phyloP scores from a whole-genome alignment of 73 alveolate genomes.

The Blepharisma japonicum region DNA sequence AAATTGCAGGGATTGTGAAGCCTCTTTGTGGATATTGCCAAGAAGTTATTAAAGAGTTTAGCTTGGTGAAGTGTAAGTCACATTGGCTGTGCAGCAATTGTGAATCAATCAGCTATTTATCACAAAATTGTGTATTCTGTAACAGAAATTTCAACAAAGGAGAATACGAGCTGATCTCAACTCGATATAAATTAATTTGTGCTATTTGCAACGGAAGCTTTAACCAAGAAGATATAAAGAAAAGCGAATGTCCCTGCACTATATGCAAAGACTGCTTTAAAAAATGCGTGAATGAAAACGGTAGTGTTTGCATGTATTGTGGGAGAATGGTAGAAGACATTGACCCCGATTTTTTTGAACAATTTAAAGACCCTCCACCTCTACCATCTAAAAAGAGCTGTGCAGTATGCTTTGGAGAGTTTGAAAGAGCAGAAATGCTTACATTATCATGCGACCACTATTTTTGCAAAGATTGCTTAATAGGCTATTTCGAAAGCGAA shows the following conservation, averaged over 20 bases:
- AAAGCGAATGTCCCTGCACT: neutral
- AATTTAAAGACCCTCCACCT: neutral
- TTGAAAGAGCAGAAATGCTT: slow-evolving; percentile 2
- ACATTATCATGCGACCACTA: slow-evolving; percentile 21
- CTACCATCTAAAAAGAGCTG: neutral
- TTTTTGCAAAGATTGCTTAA: slow-evolving; percentile 3
- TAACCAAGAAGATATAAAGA: neutral
- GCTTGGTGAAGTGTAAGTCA: neutral
- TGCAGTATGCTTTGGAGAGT: neutral
- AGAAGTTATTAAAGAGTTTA: neutral
- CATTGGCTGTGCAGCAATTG: neutral
- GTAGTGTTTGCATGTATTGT: neutral
- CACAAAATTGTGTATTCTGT: neutral
- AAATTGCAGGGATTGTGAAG: neutral
- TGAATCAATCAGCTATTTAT: neutral
- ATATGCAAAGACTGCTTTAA: neutral
- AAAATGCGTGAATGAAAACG: neutral
- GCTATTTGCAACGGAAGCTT: neutral
- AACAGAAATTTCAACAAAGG: neutral
- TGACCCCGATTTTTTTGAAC: too few relatives aligned
- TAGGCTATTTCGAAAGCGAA: neutral
- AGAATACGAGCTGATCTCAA: neutral
- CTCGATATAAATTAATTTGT: neutral
- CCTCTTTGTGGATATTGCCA: neutral
- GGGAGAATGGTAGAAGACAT: too few relatives aligned